These are phyloP conservation scores for Mycena sp. DNA, from an alignment of 1,284 basidiomycete genomes.

Conservation along the genomic window DNA sequence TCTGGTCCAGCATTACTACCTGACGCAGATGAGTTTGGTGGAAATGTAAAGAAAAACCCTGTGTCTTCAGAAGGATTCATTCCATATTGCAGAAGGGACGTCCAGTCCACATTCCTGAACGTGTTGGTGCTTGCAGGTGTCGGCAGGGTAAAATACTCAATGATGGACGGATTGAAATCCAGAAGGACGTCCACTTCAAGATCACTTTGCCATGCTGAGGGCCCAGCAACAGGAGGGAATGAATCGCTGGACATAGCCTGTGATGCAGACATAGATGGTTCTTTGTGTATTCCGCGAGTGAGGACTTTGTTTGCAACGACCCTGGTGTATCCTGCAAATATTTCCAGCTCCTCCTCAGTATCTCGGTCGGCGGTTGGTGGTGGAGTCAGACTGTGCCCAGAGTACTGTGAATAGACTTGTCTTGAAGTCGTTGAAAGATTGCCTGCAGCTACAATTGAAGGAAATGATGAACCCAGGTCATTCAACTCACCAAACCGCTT, in stretches of 20 bases:
- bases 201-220: background rate
- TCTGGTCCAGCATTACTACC: background rate
- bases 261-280: background rate
- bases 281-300: background rate
- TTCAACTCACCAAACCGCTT: constrained; percentile 26
- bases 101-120: constrained; percentile 7
- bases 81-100: too few relatives aligned
- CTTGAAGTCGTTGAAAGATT: constrained; percentile 23
- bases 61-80: too few relatives aligned
- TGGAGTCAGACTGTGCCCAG: constrained; percentile 20
- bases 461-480: too few relatives aligned
- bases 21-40: background rate
- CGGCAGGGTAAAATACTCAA: constrained; percentile 18
- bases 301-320: constrained; percentile 26
- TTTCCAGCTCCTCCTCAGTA: constrained; percentile 15
- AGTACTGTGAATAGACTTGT: constrained; percentile 24
- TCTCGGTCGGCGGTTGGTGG: constrained; percentile 13
- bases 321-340: constrained; percentile 26
- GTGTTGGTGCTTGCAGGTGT: background rate
- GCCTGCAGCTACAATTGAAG: background rate
- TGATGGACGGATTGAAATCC: constrained; percentile 20
- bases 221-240: too few relatives aligned
- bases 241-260: too few relatives aligned
- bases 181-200: background rate
- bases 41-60: constrained; percentile 16